phyloP scores from a whole-genome alignment of 2,329 filamentous ascomycete genomes.

The Ceratocystis albifundus region DNA sequence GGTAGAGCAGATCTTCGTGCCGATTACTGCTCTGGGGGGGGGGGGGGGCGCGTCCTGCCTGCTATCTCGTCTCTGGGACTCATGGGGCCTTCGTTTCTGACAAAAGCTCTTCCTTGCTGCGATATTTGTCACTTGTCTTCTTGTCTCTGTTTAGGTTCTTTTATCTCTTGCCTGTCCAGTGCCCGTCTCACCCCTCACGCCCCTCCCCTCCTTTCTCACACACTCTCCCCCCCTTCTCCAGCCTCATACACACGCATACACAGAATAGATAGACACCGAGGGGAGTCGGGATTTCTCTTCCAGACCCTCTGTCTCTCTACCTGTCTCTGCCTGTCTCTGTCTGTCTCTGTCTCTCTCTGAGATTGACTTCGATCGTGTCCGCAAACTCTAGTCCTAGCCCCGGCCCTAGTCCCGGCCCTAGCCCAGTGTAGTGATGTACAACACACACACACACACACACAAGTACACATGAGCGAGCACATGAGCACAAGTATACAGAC shows the following conservation, averaged over 20 bases:
- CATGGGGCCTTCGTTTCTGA: not conserved
- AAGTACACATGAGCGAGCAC: too few relatives aligned
- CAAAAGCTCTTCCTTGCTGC: not conserved
- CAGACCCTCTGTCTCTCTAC: not conserved
- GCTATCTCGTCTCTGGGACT: not conserved
- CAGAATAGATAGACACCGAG: not conserved
- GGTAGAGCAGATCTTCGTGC: not conserved
- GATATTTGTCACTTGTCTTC: not conserved
- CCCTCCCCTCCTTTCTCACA: not conserved
- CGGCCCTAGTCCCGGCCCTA: not conserved
- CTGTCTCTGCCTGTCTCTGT: not conserved
- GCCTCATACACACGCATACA: not conserved
- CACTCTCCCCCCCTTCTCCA: not conserved
- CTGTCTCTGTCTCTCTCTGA: not conserved
- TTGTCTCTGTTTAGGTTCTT: not conserved
- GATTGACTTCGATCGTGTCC: not conserved
- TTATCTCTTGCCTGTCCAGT: not conserved
- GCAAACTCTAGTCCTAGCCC: not conserved
- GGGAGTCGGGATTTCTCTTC: too few relatives aligned
- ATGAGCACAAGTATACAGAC: too few relatives aligned
- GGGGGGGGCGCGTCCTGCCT: not conserved
- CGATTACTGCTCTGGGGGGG: not conserved
- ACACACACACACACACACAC: too few relatives aligned
- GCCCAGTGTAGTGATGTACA: not conserved
- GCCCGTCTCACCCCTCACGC: not conserved